phyloP scores from a whole-genome alignment of 2,329 filamentous ascomycete genomes.

The Phialocephala subalpina region DNA sequence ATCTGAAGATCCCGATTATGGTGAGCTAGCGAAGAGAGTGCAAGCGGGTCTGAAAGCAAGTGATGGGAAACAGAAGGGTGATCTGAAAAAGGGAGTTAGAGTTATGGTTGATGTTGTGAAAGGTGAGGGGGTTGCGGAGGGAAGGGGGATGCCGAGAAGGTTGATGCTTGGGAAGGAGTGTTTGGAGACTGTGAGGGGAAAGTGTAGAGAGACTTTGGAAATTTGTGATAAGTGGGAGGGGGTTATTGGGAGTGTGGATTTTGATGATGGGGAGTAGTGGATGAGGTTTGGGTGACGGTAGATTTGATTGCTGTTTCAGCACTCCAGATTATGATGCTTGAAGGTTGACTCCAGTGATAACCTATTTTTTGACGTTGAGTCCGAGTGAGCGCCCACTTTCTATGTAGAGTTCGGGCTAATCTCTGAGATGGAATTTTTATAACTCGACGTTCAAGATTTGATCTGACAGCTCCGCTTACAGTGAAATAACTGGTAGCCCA shows the following conservation, averaged over 20 bases:
- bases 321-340: background rate
- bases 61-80: slow-evolving; percentile 10
- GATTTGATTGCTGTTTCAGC: background rate
- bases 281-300: too few relatives aligned
- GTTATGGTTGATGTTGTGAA: slow-evolving; percentile 21
- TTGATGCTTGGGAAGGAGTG: slow-evolving; percentile 5
- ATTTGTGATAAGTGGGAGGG: background rate
- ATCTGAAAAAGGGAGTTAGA: slow-evolving; percentile 12
- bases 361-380: too few relatives aligned
- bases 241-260: background rate
- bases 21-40: background rate
- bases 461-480: background rate
- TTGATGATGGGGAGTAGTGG: background rate
- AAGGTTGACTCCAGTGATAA: background rate
- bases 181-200: background rate
- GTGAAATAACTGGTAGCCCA: background rate
- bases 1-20: background rate
- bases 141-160: slow-evolving; percentile 12
- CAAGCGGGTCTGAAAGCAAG: slow-evolving; percentile 4
- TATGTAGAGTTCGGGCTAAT: too few relatives aligned
- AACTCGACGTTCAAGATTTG: too few relatives aligned
- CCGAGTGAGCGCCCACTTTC: too few relatives aligned
- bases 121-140: slow-evolving; percentile 25
- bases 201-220: background rate
- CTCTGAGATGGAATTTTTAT: too few relatives aligned